Conservation (phyloP, 306 rosid genomes). For the Inga oerstediana region DNA sequence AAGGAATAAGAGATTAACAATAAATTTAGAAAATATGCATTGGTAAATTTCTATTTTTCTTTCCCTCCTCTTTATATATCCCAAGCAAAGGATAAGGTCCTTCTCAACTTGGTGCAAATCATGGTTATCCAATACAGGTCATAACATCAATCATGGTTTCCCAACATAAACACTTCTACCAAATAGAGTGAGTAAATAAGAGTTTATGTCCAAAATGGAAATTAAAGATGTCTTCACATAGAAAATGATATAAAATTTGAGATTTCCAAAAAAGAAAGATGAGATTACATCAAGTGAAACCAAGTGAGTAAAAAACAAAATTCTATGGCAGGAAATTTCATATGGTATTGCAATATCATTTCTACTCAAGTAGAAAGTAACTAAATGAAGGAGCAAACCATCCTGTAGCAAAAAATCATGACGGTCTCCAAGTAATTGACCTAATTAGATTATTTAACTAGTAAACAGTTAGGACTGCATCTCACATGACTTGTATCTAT, state of each 20-base stretch:
- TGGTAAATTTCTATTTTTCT: neutral
- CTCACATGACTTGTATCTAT: neutral
- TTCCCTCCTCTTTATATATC: neutral
- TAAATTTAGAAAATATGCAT: neutral
- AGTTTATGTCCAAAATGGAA: neutral
- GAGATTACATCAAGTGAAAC: slow-evolving; percentile 6
- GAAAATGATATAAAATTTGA: neutral
- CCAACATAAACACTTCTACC: neutral
- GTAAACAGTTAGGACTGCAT: neutral
- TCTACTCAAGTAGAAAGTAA: slow-evolving; percentile 1
- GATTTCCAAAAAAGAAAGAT: slow-evolving; percentile 9
- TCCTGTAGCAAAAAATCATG: slow-evolving; percentile 1
- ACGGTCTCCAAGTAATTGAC: neutral
- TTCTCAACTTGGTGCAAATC: neutral
- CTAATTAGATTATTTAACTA: neutral
- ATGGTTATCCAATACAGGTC: neutral
- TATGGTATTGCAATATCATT: neutral
- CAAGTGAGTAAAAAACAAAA: slow-evolving; percentile 2
- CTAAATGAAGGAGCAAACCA: slow-evolving; percentile 4
- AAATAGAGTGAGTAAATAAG: neutral
- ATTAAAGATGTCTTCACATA: neutral
- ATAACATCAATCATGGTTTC: neutral
- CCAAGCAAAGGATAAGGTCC: neutral
- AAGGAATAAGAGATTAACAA: neutral
- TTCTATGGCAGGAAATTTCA: slow-evolving; percentile 20